These are phyloP conservation scores for Exophiala sp. DNA, from an alignment of 2,329 filamentous ascomycete species.

Conservation along the genomic window DNA sequence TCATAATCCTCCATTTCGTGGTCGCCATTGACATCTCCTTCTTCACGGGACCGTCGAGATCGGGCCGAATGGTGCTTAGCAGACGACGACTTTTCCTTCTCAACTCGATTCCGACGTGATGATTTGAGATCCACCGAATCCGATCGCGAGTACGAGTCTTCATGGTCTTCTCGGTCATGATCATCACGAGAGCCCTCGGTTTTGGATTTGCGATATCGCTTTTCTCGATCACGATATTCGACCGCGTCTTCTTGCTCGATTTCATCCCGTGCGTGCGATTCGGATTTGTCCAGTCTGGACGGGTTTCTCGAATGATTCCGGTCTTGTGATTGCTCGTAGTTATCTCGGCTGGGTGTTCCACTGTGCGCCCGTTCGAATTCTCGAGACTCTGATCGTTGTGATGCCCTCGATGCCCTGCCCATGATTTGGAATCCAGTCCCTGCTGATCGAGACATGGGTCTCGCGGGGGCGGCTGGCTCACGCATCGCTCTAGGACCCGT, in stretches of 20 bases:
- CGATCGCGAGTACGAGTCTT: slow-evolving; percentile 57
- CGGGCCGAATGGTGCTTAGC: slow-evolving; percentile 42
- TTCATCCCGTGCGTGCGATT: slow-evolving; percentile 9
- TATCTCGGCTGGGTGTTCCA: slow-evolving; percentile 12
- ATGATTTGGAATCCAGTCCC: slow-evolving; percentile 28
- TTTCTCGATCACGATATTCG: slow-evolving; percentile 26
- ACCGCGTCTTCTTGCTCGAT: slow-evolving; percentile 18
- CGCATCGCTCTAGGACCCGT: slow-evolving; percentile 94
- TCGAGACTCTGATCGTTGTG: slow-evolving; percentile 19
- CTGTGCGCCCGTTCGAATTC: slow-evolving; percentile 16
- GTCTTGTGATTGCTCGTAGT: slow-evolving; percentile 41
- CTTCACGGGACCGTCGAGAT: slow-evolving; percentile 45
- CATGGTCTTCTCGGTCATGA: slow-evolving; percentile 38
- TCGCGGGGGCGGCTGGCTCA: slow-evolving; percentile 22
- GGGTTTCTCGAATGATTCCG: slow-evolving; percentile 25
- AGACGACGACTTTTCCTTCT: slow-evolving; percentile 44
- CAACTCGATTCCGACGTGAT: slow-evolving; percentile 56
- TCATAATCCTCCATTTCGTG: slow-evolving; percentile 32
- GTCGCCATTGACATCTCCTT: slow-evolving; percentile 30
- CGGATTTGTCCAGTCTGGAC: slow-evolving; percentile 15
- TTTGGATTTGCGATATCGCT: slow-evolving; percentile 30
- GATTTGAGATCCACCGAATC: slow-evolving; percentile 51
- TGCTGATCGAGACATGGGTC: slow-evolving; percentile 19
- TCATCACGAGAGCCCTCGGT: slow-evolving; percentile 42
- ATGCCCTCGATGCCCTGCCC: slow-evolving; percentile 25